These are phyloP conservation scores for Bonia amplexicaulis DNA, from an alignment of 176 grass and related monocot species.

Conservation along the genomic window DNA sequence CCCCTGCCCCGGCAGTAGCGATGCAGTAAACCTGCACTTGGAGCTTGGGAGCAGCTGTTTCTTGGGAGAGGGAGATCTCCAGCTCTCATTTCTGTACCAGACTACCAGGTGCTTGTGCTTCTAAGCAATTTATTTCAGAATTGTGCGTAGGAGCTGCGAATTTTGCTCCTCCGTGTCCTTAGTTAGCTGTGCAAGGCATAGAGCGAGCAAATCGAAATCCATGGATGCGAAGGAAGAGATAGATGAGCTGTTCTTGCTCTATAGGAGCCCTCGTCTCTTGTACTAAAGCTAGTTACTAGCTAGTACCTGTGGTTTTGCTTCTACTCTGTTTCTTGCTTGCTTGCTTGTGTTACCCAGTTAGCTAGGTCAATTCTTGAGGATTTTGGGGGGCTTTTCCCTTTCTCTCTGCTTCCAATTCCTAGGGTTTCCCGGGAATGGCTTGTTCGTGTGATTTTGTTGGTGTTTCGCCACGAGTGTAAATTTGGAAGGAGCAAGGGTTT, in stretches of 20 bases:
- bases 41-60: conserved; percentile 7
- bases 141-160: not conserved
- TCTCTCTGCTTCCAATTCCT: not conserved
- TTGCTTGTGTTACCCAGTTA: not conserved
- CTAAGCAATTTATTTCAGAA: not conserved
- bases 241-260: not conserved
- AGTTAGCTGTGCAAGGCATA: too few relatives aligned
- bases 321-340: not conserved
- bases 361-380: not conserved
- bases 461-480: not conserved
- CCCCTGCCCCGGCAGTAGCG: too few relatives aligned
- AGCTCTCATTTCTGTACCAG: not conserved
- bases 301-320: not conserved
- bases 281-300: not conserved
- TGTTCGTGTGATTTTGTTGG: not conserved
- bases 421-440: not conserved
- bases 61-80: not conserved
- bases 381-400: not conserved
- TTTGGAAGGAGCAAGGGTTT: not conserved
- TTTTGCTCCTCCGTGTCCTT: not conserved
- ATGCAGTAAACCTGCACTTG: not conserved
- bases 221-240: not conserved
- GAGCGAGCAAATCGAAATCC: not conserved
- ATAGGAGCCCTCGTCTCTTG: not conserved
- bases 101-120: conserved; percentile 17